phyloP scores from a whole-genome alignment of 2,329 filamentous ascomycete species.

The Alternaria sp. region DNA sequence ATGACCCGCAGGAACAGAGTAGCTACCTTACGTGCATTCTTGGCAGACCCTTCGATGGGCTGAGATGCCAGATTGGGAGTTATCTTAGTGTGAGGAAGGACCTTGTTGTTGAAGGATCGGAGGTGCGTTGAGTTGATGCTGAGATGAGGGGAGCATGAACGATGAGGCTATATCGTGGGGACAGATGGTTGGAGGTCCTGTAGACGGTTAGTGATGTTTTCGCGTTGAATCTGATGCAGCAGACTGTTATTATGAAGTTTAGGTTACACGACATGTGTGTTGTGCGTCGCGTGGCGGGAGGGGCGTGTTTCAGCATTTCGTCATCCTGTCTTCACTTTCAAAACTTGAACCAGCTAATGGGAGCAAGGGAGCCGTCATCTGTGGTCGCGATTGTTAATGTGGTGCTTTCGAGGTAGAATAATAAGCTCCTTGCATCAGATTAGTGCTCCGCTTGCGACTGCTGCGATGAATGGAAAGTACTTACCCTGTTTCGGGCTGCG shows the following conservation, averaged over 20 bases:
- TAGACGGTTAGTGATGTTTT: accelerated
- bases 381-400: not conserved
- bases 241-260: not conserved
- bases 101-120: not conserved
- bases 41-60: slow-evolving; percentile 21
- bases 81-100: slow-evolving; percentile 16
- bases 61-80: slow-evolving; percentile 20
- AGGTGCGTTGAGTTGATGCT: not conserved
- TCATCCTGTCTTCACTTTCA: not conserved
- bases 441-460: not conserved
- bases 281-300: not conserved
- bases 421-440: not conserved
- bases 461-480: not conserved
- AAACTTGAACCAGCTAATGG: accelerated
- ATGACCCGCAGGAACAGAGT: slow-evolving; percentile 14
- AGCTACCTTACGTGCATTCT: slow-evolving; percentile 25
- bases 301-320: not conserved
- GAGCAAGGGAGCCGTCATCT: accelerated
- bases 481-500: not conserved
- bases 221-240: accelerated
- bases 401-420: accelerated
- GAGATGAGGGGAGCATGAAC: not conserved
- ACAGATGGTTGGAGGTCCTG: accelerated
- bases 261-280: not conserved
- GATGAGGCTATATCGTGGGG: not conserved